These are phyloP conservation scores for Fusarium abutilonis DNA, from an alignment of 2,329 filamentous ascomycete species.

Conservation along the genomic window DNA sequence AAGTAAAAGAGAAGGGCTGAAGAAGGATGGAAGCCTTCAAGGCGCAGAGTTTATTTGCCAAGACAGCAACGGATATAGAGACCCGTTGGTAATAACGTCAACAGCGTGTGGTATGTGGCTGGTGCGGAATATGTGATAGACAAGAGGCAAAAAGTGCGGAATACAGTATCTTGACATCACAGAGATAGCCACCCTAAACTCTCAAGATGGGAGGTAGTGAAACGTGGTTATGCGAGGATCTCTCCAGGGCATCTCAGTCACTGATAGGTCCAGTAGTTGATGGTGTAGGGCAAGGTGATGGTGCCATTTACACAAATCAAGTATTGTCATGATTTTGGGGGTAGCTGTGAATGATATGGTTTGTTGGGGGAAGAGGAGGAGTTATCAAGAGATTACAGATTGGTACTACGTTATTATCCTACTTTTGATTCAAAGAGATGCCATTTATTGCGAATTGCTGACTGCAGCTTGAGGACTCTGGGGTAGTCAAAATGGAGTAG, in stretches of 20 bases:
- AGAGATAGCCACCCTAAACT: conserved; percentile 2
- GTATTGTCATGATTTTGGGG: not conserved
- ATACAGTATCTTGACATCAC: conserved; percentile 5
- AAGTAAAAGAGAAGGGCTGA: conserved; percentile 28
- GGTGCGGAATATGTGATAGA: conserved; percentile 14
- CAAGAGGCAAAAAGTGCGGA: conserved; percentile 24
- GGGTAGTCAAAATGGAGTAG: conserved; percentile 40
- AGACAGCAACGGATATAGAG: conserved; percentile 11
- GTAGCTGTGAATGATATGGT: not conserved
- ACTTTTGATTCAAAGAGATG: not conserved
- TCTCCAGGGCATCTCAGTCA: conserved; percentile 11
- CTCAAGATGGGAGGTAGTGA: conserved; percentile 20
- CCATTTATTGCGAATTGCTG: conserved; percentile 1
- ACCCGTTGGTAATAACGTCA: not conserved
- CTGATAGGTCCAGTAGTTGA: conserved; percentile 17
- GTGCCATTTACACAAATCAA: too few species aligned
- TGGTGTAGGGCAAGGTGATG: conserved; percentile 11
- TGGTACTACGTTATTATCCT: not conserved
- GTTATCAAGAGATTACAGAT: not conserved
- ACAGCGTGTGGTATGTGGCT: conserved; percentile 1
- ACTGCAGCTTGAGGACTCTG: not conserved
- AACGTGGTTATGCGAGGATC: conserved; percentile 40
- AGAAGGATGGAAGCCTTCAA: conserved; percentile 26
- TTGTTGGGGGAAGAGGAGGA: conserved; percentile 2
- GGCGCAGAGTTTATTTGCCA: conserved; percentile 6